phyloP scores from a whole-genome alignment of 2,329 filamentous ascomycete species.

The Sporothrix pallida region DNA sequence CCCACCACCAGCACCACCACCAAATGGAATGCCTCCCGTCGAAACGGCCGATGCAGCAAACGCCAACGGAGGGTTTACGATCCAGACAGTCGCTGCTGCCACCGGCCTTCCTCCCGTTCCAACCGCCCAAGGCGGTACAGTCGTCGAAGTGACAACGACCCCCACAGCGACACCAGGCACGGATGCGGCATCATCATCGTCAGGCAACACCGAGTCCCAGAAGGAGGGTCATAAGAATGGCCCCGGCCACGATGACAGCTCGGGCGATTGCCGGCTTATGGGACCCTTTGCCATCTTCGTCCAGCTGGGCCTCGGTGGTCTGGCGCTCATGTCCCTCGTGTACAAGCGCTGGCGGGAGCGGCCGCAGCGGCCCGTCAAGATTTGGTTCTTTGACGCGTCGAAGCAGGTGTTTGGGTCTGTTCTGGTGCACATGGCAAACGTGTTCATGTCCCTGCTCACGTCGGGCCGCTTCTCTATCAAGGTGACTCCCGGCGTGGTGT shows the following conservation, averaged over 20 bases:
- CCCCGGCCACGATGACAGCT: conserved; percentile 43
- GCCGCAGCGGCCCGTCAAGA: conserved; percentile 88
- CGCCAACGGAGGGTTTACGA: conserved; percentile 28
- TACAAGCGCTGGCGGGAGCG: conserved; percentile 93
- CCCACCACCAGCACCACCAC: conserved; percentile 30
- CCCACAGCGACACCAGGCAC: neutral
- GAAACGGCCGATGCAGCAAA: neutral
- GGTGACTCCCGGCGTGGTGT: conserved; percentile 51
- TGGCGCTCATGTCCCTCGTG: conserved; percentile 85
- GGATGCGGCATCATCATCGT: neutral
- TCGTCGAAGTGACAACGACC: conserved; percentile 16
- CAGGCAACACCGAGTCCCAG: neutral
- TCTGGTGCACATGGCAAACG: conserved; percentile 87
- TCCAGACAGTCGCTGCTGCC: conserved; percentile 34
- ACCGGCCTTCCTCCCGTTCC: conserved; percentile 13
- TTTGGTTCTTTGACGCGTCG: conserved; percentile 97
- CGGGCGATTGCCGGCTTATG: conserved; percentile 83
- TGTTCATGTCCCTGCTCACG: conserved; percentile 95
- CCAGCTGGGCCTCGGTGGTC: conserved; percentile 80
- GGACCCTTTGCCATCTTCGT: conserved; percentile 91
- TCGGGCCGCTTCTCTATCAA: conserved; percentile 79
- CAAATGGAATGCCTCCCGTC: conserved; percentile 28
- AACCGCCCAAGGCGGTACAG: neutral
- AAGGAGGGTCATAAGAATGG: conserved; percentile 25
- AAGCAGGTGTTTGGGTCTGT: conserved; percentile 97